Conservation (phyloP, 2,329 filamentous ascomycete genomes). For the Hypoxylon sp. region DNA sequence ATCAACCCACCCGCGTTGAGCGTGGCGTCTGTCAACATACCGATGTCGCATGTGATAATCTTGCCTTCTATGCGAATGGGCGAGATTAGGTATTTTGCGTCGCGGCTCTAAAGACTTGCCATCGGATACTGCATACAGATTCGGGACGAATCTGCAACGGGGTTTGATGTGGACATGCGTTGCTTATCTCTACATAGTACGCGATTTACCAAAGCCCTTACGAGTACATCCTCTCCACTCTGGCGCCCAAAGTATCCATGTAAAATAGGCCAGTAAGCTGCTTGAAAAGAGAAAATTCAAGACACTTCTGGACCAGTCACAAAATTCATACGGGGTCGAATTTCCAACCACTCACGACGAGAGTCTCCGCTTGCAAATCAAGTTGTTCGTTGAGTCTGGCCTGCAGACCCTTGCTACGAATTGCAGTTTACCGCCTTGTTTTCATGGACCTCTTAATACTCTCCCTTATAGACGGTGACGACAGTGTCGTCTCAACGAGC, state of each 20-base stretch:
- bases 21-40: constrained; percentile 16
- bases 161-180: constrained; percentile 29
- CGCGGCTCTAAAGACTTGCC: constrained; percentile 20
- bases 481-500: constrained; percentile 21
- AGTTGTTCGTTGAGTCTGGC: constrained; percentile 19
- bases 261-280: constrained; percentile 41
- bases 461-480: constrained; percentile 37
- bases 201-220: constrained; percentile 29
- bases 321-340: constrained; percentile 45
- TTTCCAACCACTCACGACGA: constrained; percentile 45
- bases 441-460: constrained; percentile 28
- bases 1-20: constrained; percentile 30
- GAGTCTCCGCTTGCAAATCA: constrained; percentile 27
- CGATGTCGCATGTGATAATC: constrained; percentile 39
- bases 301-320: constrained; percentile 46
- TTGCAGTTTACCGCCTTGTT: constrained; percentile 39
- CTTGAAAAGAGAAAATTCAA: constrained; percentile 36
- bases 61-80: constrained; percentile 29
- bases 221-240: constrained; percentile 25
- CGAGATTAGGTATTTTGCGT: constrained; percentile 18
- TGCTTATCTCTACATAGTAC: constrained; percentile 26
- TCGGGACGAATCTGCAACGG: constrained; percentile 33
- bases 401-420: constrained; percentile 26
- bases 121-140: constrained; percentile 33
- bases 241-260: constrained; percentile 15